These are phyloP conservation scores for Acmispon strigosus DNA, from an alignment of 306 rosid genomes.

Conservation along the genomic window DNA sequence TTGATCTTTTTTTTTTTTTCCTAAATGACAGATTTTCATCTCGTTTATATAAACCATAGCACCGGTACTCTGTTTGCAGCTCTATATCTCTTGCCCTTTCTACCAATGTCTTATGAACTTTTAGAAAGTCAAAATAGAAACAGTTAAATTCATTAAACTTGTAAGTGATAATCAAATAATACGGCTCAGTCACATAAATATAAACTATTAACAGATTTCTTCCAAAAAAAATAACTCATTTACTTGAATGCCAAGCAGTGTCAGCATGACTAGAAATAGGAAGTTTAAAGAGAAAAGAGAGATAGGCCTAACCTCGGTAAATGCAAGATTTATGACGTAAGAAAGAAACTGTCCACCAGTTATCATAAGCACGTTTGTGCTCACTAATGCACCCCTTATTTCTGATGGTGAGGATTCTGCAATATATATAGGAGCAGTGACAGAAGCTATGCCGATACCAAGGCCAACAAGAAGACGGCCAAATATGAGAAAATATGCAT, in stretches of 20 bases:
- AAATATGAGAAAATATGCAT: slow-evolving; percentile 62
- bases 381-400: slow-evolving; percentile 71
- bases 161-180: not conserved
- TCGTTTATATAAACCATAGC: not conserved
- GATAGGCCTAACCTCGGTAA: slow-evolving; percentile 53
- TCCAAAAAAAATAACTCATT: not conserved
- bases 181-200: not conserved
- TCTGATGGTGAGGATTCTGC: slow-evolving; percentile 83
- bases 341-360: slow-evolving; percentile 79
- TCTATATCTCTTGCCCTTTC: not conserved
- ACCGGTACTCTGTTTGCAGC: not conserved
- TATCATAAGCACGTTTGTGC: slow-evolving; percentile 72
- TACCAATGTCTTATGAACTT: not conserved
- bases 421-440: slow-evolving; percentile 78
- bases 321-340: slow-evolving; percentile 63
- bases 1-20: not conserved
- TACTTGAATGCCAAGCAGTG: not conserved
- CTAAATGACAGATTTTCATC: not conserved
- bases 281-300: slow-evolving; percentile 12
- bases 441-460: slow-evolving; percentile 70
- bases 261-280: not conserved
- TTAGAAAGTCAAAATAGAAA: not conserved
- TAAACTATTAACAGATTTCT: not conserved
- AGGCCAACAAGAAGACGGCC: slow-evolving; percentile 70
- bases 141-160: not conserved